Evolutionary conservation across 495 filamentous ascomycete species (phyloP).

Genomic region (Schizothecium vesticola): DNA sequence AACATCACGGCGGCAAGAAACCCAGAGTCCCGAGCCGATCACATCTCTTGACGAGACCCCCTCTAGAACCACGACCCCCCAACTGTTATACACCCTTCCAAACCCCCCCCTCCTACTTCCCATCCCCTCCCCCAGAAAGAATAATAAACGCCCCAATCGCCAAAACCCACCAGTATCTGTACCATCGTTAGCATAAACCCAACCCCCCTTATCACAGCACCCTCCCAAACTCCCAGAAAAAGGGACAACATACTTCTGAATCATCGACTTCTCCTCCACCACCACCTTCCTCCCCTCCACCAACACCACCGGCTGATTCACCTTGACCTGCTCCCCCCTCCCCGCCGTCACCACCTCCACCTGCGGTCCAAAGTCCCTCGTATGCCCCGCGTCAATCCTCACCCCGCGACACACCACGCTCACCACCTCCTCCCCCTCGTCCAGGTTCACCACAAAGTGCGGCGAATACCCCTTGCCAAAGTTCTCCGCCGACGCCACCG

Average conservation of each 20-base stretch:
- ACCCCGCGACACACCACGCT: constrained; percentile 39
- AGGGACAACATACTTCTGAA: constrained; percentile 58
- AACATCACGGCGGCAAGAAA: not conserved
- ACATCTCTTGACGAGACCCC: not conserved
- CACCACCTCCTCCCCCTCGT: constrained; percentile 36
- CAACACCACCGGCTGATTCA: constrained; percentile 63
- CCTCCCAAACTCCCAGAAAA: constrained; percentile 37
- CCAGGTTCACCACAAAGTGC: constrained; percentile 40
- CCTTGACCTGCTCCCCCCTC: constrained; percentile 47
- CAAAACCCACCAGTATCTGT: constrained; percentile 52
- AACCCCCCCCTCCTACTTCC: constrained; percentile 15
- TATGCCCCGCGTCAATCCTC: constrained; percentile 49
- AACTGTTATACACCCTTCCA: not conserved
- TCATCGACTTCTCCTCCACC: constrained; percentile 59
- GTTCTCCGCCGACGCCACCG: constrained; percentile 42
- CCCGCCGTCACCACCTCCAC: constrained; percentile 44
- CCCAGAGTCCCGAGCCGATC: not conserved
- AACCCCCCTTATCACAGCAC: not conserved
- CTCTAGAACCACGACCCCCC: not conserved
- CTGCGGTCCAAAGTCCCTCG: constrained; percentile 52
- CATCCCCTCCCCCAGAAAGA: constrained; percentile 39
- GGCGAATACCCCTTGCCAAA: constrained; percentile 52
- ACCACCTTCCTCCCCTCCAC: constrained; percentile 53
- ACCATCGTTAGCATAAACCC: not conserved
- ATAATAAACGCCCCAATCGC: constrained; percentile 35